Evolutionary conservation across 2,329 filamentous ascomycete species (phyloP).

Genomic region (Diaporthe destruens): DNA sequence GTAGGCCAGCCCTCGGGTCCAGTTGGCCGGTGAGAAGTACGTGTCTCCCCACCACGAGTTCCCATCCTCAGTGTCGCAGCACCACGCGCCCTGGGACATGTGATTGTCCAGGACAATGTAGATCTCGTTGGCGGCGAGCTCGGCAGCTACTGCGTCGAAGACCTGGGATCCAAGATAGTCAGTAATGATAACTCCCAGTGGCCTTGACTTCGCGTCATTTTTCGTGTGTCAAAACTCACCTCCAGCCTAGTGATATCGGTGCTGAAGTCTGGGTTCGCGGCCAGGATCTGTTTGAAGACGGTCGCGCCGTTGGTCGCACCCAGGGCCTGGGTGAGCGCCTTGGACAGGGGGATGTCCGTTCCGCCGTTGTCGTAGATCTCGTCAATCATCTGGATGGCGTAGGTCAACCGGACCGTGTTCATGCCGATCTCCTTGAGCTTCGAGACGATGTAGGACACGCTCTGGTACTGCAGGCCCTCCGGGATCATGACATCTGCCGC

Average conservation of each 20-base stretch:
- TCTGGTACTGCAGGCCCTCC: conserved; percentile 67
- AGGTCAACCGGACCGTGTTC: conserved; percentile 68
- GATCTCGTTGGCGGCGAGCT: conserved; percentile 61
- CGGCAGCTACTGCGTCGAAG: conserved; percentile 67
- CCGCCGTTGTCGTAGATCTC: conserved; percentile 56
- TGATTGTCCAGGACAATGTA: conserved; percentile 65
- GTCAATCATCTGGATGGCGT: conserved; percentile 69
- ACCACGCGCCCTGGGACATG: conserved; percentile 63
- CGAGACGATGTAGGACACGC: conserved; percentile 60
- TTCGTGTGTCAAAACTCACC: conserved; percentile 43
- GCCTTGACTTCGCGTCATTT: fast-evolving
- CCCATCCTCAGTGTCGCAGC: conserved; percentile 60
- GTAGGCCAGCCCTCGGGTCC: conserved; percentile 64
- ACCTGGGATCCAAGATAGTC: conserved; percentile 48
- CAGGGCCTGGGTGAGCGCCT: conserved; percentile 54
- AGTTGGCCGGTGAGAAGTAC: conserved; percentile 65
- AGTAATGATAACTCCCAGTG: neutral
- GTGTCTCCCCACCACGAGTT: conserved; percentile 67
- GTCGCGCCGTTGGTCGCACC: conserved; percentile 61
- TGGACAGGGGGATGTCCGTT: conserved; percentile 53
- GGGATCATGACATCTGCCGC: conserved; percentile 68
- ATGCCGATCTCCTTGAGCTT: conserved; percentile 65
- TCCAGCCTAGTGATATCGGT: conserved; percentile 60
- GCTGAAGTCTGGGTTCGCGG: conserved; percentile 63
- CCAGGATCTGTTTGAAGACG: conserved; percentile 59